Evolutionary conservation across 257 asterid genomes (phyloP).

Genomic region (Solanum tarapatanum): DNA sequence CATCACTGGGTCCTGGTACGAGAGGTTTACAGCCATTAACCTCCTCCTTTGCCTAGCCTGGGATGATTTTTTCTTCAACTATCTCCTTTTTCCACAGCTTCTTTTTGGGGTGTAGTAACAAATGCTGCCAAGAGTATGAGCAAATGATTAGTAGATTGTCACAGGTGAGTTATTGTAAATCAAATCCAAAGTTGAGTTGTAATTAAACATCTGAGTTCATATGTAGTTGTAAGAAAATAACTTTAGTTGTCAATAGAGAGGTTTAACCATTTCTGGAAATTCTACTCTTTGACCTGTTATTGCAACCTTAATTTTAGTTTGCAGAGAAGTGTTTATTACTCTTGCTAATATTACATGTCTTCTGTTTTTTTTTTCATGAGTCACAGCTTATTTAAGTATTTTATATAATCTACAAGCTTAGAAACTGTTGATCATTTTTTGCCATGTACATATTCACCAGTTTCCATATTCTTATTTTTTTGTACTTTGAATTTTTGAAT

Average conservation of each 20-base stretch:
- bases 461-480: neutral
- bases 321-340: neutral
- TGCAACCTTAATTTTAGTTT: neutral
- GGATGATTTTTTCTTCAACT: neutral
- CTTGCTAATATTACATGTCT: neutral
- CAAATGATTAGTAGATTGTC: neutral
- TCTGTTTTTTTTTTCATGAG: neutral
- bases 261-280: neutral
- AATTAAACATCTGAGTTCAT: neutral
- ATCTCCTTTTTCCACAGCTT: neutral
- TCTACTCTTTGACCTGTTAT: neutral
- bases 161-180: neutral
- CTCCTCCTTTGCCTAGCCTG: slow-evolving; percentile 43
- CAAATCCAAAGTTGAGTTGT: neutral
- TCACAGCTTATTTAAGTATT: neutral
- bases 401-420: neutral
- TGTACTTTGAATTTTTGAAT: neutral
- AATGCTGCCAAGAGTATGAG: neutral
- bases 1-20: slow-evolving; percentile 33
- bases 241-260: neutral
- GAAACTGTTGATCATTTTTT: neutral
- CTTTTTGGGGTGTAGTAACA: neutral
- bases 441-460: neutral
- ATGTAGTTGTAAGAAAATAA: neutral
- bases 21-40: slow-evolving; percentile 32